Percentiles rank a stretch among this genome's conserved stretches.
These are phyloP conservation scores for Magnaporthiopsis incrustans DNA, from an alignment of 2,329 filamentous ascomycete genomes.

Conservation along the genomic window DNA sequence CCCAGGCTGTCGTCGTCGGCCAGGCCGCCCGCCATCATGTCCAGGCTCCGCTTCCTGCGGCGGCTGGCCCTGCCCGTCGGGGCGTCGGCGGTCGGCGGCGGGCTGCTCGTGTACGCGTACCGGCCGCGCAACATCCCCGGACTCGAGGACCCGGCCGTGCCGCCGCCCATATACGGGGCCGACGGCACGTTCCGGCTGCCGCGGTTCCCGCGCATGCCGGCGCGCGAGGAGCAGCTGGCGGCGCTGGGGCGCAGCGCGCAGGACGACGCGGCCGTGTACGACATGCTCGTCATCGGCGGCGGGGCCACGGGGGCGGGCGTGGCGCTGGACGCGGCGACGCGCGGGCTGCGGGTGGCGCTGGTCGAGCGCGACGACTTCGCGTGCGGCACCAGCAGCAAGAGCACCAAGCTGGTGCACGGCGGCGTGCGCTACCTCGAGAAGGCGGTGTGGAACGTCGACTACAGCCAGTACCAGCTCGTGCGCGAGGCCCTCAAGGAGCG, in stretches of 20 bases:
- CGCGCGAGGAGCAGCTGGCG: slow-evolving; percentile 55
- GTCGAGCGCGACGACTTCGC: slow-evolving; percentile 81
- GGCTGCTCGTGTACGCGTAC: slow-evolving; percentile 45
- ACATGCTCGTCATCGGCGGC: slow-evolving; percentile 70
- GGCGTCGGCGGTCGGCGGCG: slow-evolving; percentile 32
- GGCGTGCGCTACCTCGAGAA: slow-evolving; percentile 82
- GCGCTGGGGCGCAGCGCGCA: slow-evolving; percentile 42
- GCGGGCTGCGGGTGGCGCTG: slow-evolving; percentile 70
- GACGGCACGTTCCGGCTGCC: slow-evolving; percentile 61
- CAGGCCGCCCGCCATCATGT: slow-evolving; percentile 1
- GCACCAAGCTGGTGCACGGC: slow-evolving; percentile 79
- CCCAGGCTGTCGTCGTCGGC: neutral
- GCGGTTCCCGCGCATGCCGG: slow-evolving; percentile 55
- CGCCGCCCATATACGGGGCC: slow-evolving; percentile 61
- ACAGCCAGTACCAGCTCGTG: slow-evolving; percentile 73
- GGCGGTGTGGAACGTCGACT: slow-evolving; percentile 78
- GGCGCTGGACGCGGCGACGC: slow-evolving; percentile 71
- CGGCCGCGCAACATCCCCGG: slow-evolving; percentile 67
- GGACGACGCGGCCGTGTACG: slow-evolving; percentile 42
- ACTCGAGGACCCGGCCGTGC: slow-evolving; percentile 57
- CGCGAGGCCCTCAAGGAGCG: slow-evolving; percentile 75
- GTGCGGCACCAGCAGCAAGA: slow-evolving; percentile 76
- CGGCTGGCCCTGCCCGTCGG: slow-evolving; percentile 35
- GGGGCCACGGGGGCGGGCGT: slow-evolving; percentile 76
- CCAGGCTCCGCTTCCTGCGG: slow-evolving; percentile 24